phyloP scores from a whole-genome alignment of 768 basidiomycete genomes.

The Tylopilus cervinicoccineus region DNA sequence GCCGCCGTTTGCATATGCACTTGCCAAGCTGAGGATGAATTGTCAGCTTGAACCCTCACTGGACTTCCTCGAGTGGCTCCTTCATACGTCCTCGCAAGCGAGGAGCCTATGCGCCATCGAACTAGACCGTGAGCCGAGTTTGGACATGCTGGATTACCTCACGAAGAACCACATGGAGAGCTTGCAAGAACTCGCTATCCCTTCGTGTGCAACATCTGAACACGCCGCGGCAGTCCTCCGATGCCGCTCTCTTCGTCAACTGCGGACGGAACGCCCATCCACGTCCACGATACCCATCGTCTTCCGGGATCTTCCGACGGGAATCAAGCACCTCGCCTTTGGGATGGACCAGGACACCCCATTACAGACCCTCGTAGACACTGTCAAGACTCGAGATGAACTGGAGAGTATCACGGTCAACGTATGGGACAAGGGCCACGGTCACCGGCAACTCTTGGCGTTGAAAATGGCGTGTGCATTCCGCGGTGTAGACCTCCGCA shows the following conservation, averaged over 20 bases:
- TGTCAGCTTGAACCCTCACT: constrained; percentile 59
- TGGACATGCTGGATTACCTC: constrained; percentile 52
- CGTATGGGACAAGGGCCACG: constrained; percentile 48
- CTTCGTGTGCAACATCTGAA: constrained; percentile 48
- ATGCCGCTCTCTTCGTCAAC: constrained; percentile 48
- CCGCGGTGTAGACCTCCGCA: constrained; percentile 51
- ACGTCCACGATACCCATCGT: constrained; percentile 36
- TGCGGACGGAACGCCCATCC: constrained; percentile 54
- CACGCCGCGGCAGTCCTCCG: constrained; percentile 42
- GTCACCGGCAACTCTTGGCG: constrained; percentile 46
- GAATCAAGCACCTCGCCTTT: constrained; percentile 55
- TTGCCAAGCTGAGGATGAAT: constrained; percentile 57
- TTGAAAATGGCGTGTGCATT: constrained; percentile 64
- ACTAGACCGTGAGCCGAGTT: constrained; percentile 56
- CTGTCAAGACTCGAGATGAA: constrained; percentile 42
- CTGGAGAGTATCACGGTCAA: constrained; percentile 52
- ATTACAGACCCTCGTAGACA: constrained; percentile 51
- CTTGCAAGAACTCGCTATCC: constrained; percentile 55
- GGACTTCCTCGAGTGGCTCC: constrained; percentile 68
- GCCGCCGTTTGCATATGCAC: constrained; percentile 42
- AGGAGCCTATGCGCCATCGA: constrained; percentile 47
- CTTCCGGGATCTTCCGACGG: constrained; percentile 46
- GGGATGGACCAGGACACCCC: constrained; percentile 54
- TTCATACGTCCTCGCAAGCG: constrained; percentile 49
- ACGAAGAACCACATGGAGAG: constrained; percentile 44